Evolutionary conservation across 352 stramenopile species (phyloP).

Genomic region (Phytophthora uliginosa): DNA sequence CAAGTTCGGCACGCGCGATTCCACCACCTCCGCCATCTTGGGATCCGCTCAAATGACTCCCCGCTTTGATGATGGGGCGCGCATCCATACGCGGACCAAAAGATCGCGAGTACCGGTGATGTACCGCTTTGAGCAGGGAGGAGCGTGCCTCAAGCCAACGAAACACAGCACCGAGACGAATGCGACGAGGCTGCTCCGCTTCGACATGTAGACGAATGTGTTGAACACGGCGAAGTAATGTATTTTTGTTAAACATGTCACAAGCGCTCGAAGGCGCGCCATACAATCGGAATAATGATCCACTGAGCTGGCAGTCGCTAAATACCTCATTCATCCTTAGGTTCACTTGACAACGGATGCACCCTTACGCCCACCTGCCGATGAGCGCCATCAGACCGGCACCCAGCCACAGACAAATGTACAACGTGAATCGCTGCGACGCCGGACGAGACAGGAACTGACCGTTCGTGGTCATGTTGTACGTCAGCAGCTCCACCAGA

Average conservation of each 20-base stretch:
- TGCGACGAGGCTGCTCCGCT: conserved; percentile 1
- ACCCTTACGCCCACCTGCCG: conserved; percentile 68
- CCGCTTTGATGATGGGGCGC: neutral
- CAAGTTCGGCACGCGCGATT: conserved; percentile 45
- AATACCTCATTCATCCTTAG: conserved; percentile 27
- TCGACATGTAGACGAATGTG: conserved; percentile 3
- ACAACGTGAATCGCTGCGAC: conserved; percentile 49
- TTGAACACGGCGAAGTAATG: neutral
- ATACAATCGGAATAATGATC: conserved; percentile 9
- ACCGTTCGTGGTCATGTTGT: conserved; percentile 77
- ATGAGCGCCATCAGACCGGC: conserved; percentile 72
- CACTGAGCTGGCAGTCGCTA: conserved; percentile 9
- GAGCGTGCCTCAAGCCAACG: conserved; percentile 7
- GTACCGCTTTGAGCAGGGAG: neutral
- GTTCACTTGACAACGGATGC: neutral
- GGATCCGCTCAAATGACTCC: conserved; percentile 1
- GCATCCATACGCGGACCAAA: neutral
- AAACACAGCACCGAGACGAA: neutral
- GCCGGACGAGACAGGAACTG: conserved; percentile 55
- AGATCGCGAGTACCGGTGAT: conserved; percentile 8
- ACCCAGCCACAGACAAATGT: conserved; percentile 63
- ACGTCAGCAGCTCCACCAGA: conserved; percentile 72
- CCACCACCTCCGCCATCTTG: conserved; percentile 1
- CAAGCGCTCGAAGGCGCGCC: neutral
- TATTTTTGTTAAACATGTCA: neutral